Percentiles rank a stretch among this genome's conserved stretches.
Conservation (phyloP, 2,329 filamentous ascomycete species). For the Hymenoscyphus fraxineus region DNA sequence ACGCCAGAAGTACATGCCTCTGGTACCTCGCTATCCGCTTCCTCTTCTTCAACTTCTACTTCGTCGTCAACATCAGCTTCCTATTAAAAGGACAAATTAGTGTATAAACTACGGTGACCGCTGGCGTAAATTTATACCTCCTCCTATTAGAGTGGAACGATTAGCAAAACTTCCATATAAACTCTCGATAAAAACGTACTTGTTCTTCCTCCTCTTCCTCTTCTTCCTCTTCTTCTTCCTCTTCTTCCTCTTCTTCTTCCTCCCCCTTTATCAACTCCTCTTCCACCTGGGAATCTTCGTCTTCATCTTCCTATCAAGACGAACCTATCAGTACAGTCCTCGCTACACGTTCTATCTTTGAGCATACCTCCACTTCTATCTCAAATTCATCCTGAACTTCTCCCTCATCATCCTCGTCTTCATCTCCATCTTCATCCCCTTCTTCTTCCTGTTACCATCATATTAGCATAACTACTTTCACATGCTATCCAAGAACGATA, state of each 20-base stretch:
- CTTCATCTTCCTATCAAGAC: background rate
- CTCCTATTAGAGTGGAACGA: no score
- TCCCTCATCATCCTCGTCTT: no score
- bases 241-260: background rate
- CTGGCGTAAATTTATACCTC: background rate
- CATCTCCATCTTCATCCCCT: no score
- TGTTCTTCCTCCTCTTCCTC: background rate
- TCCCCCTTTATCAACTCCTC: background rate
- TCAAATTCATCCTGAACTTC: no score
- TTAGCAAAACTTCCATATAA: no score
- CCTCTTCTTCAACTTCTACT: background rate
- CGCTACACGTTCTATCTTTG: no score
- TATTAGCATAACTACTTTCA: no score
- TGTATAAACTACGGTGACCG: background rate
- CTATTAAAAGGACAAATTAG: background rate
- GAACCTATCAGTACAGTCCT: no score
- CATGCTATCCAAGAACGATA: no score
- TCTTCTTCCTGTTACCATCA: no score
- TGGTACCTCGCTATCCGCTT: background rate
- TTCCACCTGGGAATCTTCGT: background rate
- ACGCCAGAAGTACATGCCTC: no score
- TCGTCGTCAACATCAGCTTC: background rate
- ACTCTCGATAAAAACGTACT: background rate
- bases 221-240: background rate
- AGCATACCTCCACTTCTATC: no score